phyloP scores from a whole-genome alignment of 129 eudicot species.

The Glebionis coronaria region DNA sequence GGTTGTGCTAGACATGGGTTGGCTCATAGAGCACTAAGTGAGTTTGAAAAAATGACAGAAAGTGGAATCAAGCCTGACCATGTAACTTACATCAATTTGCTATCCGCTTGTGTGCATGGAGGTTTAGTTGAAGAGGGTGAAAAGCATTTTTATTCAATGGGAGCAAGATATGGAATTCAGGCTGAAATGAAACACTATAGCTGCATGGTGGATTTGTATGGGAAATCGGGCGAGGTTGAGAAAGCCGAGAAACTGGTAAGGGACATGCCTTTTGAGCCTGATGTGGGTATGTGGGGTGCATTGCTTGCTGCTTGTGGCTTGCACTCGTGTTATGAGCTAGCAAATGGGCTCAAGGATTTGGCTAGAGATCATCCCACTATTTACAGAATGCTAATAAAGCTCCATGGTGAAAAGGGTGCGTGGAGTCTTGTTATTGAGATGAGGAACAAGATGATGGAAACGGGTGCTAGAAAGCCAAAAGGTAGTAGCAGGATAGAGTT shows the following conservation, averaged over 20 bases:
- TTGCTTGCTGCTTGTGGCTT: conserved; percentile 67
- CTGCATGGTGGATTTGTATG: no score
- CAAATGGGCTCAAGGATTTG: conserved; percentile 43
- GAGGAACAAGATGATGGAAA: conserved; percentile 40
- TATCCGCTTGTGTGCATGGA: no score
- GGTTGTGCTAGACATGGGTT: no score
- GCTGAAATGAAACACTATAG: conserved; percentile 69
- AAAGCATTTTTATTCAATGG: background rate
- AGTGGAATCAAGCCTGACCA: no score
- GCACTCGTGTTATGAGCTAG: conserved; percentile 51
- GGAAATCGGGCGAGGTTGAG: conserved; percentile 60
- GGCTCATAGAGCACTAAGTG: no score
- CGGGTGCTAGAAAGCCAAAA: conserved; percentile 48
- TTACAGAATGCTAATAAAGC: conserved; percentile 46
- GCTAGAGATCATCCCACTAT: conserved; percentile 54
- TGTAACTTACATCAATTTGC: no score
- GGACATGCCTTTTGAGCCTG: conserved; percentile 76
- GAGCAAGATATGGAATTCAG: conserved; percentile 38
- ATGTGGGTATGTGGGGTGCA: conserved; percentile 88
- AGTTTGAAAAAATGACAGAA: no score
- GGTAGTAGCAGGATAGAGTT: conserved; percentile 35
- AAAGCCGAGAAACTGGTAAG: conserved; percentile 55
- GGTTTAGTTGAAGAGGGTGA: no score
- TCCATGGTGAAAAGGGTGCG: conserved; percentile 57
- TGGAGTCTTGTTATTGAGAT: conserved; percentile 43